Evolutionary conservation across 345 rosid genomes (phyloP), one percentile per base, ranked within the genome.

Genomic region (Trapa bicornis): DNA sequence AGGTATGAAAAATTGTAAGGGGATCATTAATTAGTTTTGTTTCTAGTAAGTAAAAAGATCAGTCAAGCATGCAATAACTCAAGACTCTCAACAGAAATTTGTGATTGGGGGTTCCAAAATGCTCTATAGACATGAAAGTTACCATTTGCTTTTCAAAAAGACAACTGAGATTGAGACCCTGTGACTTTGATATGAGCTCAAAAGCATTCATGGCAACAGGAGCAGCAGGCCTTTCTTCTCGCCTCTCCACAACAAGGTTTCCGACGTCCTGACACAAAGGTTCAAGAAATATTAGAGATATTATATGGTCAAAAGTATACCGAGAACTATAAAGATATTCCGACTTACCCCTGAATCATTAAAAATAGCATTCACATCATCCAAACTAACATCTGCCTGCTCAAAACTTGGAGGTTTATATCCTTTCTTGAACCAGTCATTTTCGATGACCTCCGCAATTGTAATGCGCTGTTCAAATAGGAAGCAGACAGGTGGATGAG

Each of bases 81-180:
- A 54, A 54, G 60, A 1, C 29, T 54, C 11, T 54, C 35, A 54
- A 22, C 39, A 48, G 73, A 70, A 42, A 29, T 68, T 33, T 38
- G 17, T 17, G 9, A 48, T 45, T 12, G 52, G 6, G 57, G 4
- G 32, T 22, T 54, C 60, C 35, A 58, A 42, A 33, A 8, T 14
- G 65, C 36, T 60, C 41, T 61, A 56, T 16, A 13, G 48, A 13
- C 36, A 42, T 67, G 41, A 16, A 48, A 67, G 79, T 57, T 83
- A 89, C 99, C 97, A 87, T 87, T 84, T 87, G 92, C 81, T 95
- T 95, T 82, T 95, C 97, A 68, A 95, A 95, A 65, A 95, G 91
- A 61, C 82, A 74, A 72, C 96, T 74, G 52, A 95, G 97, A 83
- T 95, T 95, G 75, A 95, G 97, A 74, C 99, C 96, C 77, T 86